Evolutionary conservation across 129 eudicot genomes (phyloP), one percentile per base, ranked within the genome.

Genomic region (Flaveria robusta): DNA sequence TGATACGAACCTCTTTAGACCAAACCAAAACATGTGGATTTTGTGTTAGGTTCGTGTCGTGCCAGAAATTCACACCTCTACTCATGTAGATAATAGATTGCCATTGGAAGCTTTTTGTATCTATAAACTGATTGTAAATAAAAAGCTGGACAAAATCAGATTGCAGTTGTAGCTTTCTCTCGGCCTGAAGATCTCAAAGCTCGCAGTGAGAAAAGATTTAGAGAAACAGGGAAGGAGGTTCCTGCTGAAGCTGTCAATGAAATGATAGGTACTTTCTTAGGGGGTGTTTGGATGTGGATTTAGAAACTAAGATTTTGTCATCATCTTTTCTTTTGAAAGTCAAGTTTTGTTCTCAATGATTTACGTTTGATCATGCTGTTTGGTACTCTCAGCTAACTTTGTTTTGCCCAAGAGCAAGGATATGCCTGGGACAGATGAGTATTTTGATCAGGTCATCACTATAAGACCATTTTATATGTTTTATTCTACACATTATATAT

Each of bases 191-290:
- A 90, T 69, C 85, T 81, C 16, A 85, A 77, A 77, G 19, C 41
- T 39, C 96, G 96, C 65, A 67, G 77, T 74, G 87, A 80, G 72
- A 88, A 86, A 85, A 79, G 90, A 75, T 86, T 86, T 67, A 77
- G 74, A 72, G 96, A 90, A 73, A 82, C 79, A 86, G 89, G 93
- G 41, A 90, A 90, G 74, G 89, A 87, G 43, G 89, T 90, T 77
- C 87, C 86, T 64, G 75, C 83, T 77, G 89, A 87, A 60, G 87
- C 89, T 31, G 82, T 88, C 37, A 86, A 77, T 52, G 79, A 86
- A 75, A 87, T 90, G 93, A 22, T 90, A 84, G 96, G 96, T 90
- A 86, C 42, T 62, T 14, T 62, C 42, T 62, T 62, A 26, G 42
- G 41, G 41, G 18, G 41, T 60, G 66, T 26, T 60, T 60, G 41